These are phyloP conservation scores for Vicia faba DNA, from an alignment of 306 rosid genomes.

Conservation along the genomic window DNA sequence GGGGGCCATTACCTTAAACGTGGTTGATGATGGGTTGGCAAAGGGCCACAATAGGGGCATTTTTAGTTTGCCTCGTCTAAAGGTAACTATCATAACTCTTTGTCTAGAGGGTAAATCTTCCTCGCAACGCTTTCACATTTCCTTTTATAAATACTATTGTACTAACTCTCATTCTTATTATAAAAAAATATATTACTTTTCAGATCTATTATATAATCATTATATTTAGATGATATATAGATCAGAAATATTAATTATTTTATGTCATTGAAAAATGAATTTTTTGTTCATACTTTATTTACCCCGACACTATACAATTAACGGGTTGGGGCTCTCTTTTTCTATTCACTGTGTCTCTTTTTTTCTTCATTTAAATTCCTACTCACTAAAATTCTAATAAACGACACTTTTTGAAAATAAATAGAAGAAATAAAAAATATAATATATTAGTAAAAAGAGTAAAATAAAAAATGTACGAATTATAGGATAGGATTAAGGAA, in stretches of 20 bases:
- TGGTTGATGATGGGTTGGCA: conserved; percentile 43
- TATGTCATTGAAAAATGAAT: no score
- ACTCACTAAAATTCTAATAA: conserved; percentile 10
- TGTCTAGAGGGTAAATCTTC: neutral
- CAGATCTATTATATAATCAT: no score
- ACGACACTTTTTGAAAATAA: neutral
- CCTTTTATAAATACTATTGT: neutral
- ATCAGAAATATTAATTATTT: no score
- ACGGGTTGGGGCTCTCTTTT: neutral
- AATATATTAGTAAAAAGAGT: no score
- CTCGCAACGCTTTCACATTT: neutral
- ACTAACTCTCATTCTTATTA: no score
- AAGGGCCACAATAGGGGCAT: conserved; percentile 33
- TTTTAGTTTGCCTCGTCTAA: conserved; percentile 44
- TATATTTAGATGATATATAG: no score
- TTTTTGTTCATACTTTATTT: neutral
- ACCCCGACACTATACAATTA: neutral
- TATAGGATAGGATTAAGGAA: neutral
- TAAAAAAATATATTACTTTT: no score
- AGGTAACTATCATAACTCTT: conserved; percentile 45
- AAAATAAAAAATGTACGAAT: neutral
- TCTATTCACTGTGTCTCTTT: neutral
- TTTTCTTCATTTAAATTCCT: conserved; percentile 6
- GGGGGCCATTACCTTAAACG: conserved; percentile 32
- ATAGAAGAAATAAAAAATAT: no score